A percentile compares a stretch with the other conserved stretches of the same genome.
Conservation (phyloP, 805 yeast species). For the Kazachstania africana region DNA sequence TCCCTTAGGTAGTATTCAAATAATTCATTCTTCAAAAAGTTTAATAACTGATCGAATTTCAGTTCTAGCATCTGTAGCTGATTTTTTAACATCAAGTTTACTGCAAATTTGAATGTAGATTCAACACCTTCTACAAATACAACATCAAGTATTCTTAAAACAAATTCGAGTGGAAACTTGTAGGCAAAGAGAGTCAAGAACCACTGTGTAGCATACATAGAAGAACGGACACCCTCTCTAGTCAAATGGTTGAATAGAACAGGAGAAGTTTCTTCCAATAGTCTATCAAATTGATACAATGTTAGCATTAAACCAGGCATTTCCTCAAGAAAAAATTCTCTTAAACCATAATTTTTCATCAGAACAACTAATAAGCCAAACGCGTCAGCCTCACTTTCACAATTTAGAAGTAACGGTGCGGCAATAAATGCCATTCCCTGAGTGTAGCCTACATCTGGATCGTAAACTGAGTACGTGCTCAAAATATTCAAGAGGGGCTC, state of each 20-base stretch:
- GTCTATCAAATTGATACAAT: conserved; percentile 81
- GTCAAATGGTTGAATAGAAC: conserved; percentile 59
- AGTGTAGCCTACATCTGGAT: conserved; percentile 91
- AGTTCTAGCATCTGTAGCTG: conserved; percentile 45
- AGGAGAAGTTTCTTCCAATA: conserved; percentile 70
- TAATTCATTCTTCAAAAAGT: conserved; percentile 66
- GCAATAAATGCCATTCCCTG: conserved; percentile 96
- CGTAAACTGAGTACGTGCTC: conserved; percentile 74
- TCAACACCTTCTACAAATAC: conserved; percentile 88
- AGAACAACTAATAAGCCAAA: conserved; percentile 69
- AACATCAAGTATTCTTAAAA: conserved; percentile 75
- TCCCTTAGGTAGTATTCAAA: conserved; percentile 54
- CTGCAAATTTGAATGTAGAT: conserved; percentile 71
- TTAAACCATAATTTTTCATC: conserved; percentile 75
- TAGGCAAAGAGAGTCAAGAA: conserved; percentile 90
- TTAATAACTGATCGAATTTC: conserved; percentile 65
- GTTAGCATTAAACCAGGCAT: conserved; percentile 88
- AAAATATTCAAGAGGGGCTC: conserved; percentile 63
- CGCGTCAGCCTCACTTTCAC: conserved; percentile 61
- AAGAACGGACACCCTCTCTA: conserved; percentile 78
- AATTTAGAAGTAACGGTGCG: conserved; percentile 71
- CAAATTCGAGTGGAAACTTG: conserved; percentile 84
- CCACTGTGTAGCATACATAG: conserved; percentile 98
- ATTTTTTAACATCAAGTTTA: conserved; percentile 66
- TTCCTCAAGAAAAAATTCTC: conserved; percentile 69